Evolutionary conservation across 2,329 filamentous ascomycete genomes (phyloP), one percentile per base, ranked within the genome.

Genomic region (Fusarium nelsonii): DNA sequence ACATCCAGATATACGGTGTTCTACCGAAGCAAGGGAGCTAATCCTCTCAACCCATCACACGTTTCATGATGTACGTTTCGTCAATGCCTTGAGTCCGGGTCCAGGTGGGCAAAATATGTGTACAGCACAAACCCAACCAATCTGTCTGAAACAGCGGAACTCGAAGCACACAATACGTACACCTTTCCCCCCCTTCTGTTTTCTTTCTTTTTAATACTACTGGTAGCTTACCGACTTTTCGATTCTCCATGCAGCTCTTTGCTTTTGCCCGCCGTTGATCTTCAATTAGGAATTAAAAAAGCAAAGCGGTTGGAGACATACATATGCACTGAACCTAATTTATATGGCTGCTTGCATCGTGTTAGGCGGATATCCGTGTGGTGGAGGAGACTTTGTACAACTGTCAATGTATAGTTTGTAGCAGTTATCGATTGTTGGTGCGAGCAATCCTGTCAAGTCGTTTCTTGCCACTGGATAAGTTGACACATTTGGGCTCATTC

Each of bases 131-230:
- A 39, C 33, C 34, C 48, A 71, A 58, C 26, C 60, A 72, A 59
- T 69, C 50, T 73, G 65, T 63, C 55, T 74, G 70, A 74, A 74
- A 74, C 72, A 74, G 67, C 67, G 61, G 64, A 64, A 64, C 62
- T 45, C 50, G 61, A 44, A 65, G 50, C 51, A 51, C 36, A 62
- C 30, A 63, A 30, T 14, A 41, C 53, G 34, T 43, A 65, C 41
- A 20, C 5, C n/a, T 51, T 30, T 36, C 28, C n/a, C 28, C 33
- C 36, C 6, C 23, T 50, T 48, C 37, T 11, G n/a, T 20, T 18
- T 39, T 15, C 20, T 18, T 8, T 39, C 33, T 36, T 23, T 23
- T 6, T 23, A 23, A 23, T 41, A 41, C 9, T 48, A 20, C 45
- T 10, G 39, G 18, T 39, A 51, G 41, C 52, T 53, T 70, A 62